A percentile compares a stretch with the other conserved stretches of the same genome.
Evolutionary conservation across 495 filamentous ascomycete genomes (phyloP).

Genomic region (Trypethelium eluteriae): DNA sequence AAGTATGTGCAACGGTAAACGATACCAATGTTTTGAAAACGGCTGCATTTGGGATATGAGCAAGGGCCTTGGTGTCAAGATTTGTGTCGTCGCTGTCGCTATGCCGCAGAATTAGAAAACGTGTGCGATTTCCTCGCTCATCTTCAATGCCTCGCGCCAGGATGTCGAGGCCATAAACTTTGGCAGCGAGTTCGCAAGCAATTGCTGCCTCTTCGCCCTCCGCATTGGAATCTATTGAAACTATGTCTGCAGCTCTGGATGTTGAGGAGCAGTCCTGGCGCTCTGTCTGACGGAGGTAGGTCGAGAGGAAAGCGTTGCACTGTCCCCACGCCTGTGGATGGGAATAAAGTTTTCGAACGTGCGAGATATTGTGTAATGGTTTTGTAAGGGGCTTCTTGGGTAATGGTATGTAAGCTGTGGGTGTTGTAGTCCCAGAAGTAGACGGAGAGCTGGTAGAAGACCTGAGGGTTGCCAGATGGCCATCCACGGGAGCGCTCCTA

Average conservation of each 20-base stretch:
- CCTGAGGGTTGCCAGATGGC: background rate
- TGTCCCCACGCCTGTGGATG: slow-evolving; percentile 95
- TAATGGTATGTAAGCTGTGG: slow-evolving; percentile 17
- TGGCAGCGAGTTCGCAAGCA: slow-evolving; percentile 63
- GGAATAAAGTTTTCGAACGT: slow-evolving; percentile 58
- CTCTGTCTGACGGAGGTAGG: slow-evolving; percentile 61
- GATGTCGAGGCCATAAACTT: slow-evolving; percentile 56
- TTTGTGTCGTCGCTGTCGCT: slow-evolving; percentile 20
- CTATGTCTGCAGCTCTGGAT: slow-evolving; percentile 70
- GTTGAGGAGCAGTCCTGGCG: slow-evolving; percentile 81
- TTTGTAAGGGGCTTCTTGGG: slow-evolving; percentile 27
- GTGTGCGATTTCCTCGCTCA: slow-evolving; percentile 67
- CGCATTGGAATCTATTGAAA: slow-evolving; percentile 46
- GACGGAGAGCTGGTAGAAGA: slow-evolving; percentile 1
- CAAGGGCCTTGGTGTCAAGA: background rate
- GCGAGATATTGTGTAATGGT: slow-evolving; percentile 38
- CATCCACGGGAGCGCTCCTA: background rate
- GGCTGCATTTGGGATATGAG: slow-evolving; percentile 17
- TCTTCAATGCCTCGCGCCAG: slow-evolving; percentile 77
- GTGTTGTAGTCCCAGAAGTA: slow-evolving; percentile 20
- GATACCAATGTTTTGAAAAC: slow-evolving; percentile 64
- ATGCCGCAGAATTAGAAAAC: slow-evolving; percentile 72
- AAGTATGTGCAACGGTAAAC: slow-evolving; percentile 72
- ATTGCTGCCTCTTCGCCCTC: slow-evolving; percentile 64
- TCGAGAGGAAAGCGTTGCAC: slow-evolving; percentile 65